Evolutionary conservation across 176 grass and related monocot species (phyloP).

Genomic region (Pontederia paniculata): DNA sequence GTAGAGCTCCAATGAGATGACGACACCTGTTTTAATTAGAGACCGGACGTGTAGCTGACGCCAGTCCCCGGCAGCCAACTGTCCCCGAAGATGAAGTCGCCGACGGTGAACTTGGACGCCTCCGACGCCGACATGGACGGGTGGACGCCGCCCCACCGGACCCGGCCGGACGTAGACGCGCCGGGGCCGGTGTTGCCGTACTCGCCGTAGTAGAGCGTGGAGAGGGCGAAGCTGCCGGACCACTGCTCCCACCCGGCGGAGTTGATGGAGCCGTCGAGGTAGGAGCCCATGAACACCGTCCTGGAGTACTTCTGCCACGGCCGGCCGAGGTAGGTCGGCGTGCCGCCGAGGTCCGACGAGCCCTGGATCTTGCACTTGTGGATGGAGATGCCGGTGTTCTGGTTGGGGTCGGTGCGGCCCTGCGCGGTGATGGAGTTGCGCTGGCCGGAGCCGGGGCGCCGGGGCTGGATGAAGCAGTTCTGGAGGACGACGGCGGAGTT

Average conservation of each 20-base stretch:
- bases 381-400: conserved; percentile 70
- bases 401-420: conserved; percentile 51
- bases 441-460: conserved; percentile 14
- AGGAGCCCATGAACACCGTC: conserved; percentile 38
- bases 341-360: conserved; percentile 30
- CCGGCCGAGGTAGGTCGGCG: conserved; percentile 49
- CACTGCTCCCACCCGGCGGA: conserved; percentile 43
- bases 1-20: too few relatives aligned
- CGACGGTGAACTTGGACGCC: conserved; percentile 41
- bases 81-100: conserved; percentile 46
- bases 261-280: conserved; percentile 30
- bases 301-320: conserved; percentile 55
- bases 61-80: conserved; percentile 32
- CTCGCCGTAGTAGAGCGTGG: conserved; percentile 65
- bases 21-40: conserved; percentile 16
- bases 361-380: conserved; percentile 40
- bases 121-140: conserved; percentile 23
- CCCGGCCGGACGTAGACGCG: conserved; percentile 14
- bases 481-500: conserved; percentile 61
- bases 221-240: conserved; percentile 31
- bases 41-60: conserved; percentile 35
- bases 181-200: conserved; percentile 48
- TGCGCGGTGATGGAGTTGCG: conserved; percentile 56
- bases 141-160: conserved; percentile 45
- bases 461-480: conserved; percentile 37